Conservation (phyloP, 2,329 filamentous ascomycete species). For the Microsporum ferrugineum region DNA sequence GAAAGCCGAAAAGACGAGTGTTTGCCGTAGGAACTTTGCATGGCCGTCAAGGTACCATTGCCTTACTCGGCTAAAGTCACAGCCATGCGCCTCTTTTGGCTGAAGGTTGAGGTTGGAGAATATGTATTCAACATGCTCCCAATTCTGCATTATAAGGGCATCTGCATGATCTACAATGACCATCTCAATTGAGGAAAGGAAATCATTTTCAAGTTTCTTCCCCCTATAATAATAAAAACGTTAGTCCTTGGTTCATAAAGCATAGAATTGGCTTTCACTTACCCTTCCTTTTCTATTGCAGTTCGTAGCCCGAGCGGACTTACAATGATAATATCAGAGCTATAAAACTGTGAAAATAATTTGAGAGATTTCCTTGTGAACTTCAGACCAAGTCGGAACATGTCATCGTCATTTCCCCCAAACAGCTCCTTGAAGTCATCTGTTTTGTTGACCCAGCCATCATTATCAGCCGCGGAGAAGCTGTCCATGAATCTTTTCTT, state of each 20-base stretch:
- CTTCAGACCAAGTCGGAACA: slow-evolving; percentile 91
- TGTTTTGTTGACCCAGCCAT: slow-evolving; percentile 61
- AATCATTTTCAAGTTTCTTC: slow-evolving; percentile 70
- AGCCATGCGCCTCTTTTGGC: slow-evolving; percentile 79
- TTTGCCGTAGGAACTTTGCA: slow-evolving; percentile 71
- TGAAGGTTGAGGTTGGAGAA: slow-evolving; percentile 86
- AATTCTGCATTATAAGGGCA: slow-evolving; percentile 93
- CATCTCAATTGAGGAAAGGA: slow-evolving; percentile 85
- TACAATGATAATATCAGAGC: slow-evolving; percentile 85
- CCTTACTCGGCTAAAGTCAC: slow-evolving; percentile 83
- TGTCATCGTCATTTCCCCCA: slow-evolving; percentile 90
- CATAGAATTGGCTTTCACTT: slow-evolving; percentile 33
- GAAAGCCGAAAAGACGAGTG: slow-evolving; percentile 68
- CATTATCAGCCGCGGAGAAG: slow-evolving; percentile 59
- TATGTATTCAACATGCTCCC: slow-evolving; percentile 89
- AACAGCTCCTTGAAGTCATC: slow-evolving; percentile 85
- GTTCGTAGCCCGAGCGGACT: slow-evolving; percentile 82
- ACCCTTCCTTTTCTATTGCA: slow-evolving; percentile 70
- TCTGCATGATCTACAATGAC: slow-evolving; percentile 86
- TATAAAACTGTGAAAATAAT: slow-evolving; percentile 91
- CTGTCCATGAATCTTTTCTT: slow-evolving; percentile 80
- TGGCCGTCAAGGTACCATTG: slow-evolving; percentile 88
- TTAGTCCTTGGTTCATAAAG: slow-evolving; percentile 19
- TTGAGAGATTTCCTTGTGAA: slow-evolving; percentile 94
- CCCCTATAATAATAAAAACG: slow-evolving; percentile 27